Base-by-base conservation (phyloP, 441 rosid species). In the Erodium moschatum region DNA sequence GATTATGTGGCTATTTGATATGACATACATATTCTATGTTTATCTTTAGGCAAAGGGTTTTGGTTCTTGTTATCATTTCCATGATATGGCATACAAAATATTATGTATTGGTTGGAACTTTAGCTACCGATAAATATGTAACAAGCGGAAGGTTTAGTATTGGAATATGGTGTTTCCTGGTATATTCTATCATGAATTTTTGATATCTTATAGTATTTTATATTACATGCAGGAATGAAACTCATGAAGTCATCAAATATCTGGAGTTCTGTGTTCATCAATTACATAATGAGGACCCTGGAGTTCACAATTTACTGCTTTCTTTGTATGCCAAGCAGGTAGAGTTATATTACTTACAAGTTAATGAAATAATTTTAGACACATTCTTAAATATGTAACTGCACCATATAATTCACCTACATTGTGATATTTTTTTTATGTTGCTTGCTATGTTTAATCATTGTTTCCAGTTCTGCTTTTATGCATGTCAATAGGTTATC, bases 291-390 rank as follows among this genome's bases (percentile, higher is more conserved):
- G 97, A 95, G 89, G 99, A 95, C 85, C 92, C 97, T 69, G 99
- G 98, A 74, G 81, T 89, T 76, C 99, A 95, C 83, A 95, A 92
- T 80, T 81, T 95, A 81, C 87, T 95, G 81, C 91, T 95, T 63
- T 92, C 97, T 73, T 80, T 95, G 77, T 95, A 92, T 84, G 97
- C 99, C 75, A 87, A 89, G 83, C 98, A 92, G 99, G 99, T 90
- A 65, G 64, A 75, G 72, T 77, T 79, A 70, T 67, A 69, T 68
- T 19, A 19, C 67, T 9, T 56, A 20, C 31, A 67, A 0, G 38
- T 33, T 33, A 24, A 67, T 65, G 38, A 68, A 66, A 46, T 64
- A 11, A n/a, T 50, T 50, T 5, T 0, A 15, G 31, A 66, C 40
- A 66, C 40, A 46, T 42, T 67, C 8, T 65, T 31, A 54, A 62